Conservation (phyloP, 768 basidiomycete species). For the Russula foetens region DNA sequence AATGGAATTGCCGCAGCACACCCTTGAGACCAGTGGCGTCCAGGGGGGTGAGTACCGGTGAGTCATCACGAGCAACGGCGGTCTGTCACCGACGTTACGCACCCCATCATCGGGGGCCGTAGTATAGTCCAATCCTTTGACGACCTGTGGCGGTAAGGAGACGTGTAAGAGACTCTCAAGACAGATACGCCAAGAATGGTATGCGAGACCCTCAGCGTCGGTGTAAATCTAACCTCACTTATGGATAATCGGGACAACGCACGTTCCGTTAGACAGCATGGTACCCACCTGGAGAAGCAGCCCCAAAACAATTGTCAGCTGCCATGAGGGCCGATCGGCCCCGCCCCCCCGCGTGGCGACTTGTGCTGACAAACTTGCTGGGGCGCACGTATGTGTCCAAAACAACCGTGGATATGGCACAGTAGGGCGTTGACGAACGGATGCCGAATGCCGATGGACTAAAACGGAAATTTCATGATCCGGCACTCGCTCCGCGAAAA, state of each 20-base stretch:
- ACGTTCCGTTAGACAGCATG: too few relatives aligned
- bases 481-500: neutral
- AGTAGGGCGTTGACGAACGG: neutral
- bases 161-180: neutral
- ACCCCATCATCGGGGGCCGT: neutral
- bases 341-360: neutral
- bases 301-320: neutral
- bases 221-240: neutral
- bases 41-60: neutral
- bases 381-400: neutral
- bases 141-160: neutral
- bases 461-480: neutral
- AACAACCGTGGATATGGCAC: too few relatives aligned
- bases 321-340: neutral
- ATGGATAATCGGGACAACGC: neutral
- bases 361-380: neutral
- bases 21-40: neutral
- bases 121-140: neutral
- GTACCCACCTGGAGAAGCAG: too few relatives aligned
- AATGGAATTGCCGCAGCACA: neutral
- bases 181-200: neutral
- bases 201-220: neutral
- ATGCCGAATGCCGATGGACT: neutral
- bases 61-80: neutral
- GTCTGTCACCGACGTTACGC: neutral